Conservation (phyloP, 2,329 filamentous ascomycete species). For the Claviceps paspali region DNA sequence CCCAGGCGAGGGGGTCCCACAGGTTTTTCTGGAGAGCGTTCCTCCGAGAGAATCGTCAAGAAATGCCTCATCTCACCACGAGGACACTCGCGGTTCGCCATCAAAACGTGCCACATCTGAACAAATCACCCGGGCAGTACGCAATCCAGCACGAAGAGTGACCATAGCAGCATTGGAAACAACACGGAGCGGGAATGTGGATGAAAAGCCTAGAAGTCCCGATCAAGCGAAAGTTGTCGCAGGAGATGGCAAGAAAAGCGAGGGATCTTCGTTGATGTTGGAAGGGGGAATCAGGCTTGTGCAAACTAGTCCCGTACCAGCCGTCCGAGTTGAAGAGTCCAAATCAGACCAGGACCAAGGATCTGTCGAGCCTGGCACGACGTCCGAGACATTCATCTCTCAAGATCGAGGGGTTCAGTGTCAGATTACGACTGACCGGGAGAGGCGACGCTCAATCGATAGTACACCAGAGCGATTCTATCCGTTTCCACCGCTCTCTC, state of each 20-base stretch:
- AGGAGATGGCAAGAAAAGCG: not conserved
- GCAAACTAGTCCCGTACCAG: not conserved
- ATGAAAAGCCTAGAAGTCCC: not conserved
- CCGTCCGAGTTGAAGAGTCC: not conserved
- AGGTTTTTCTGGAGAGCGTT: constrained; percentile 6
- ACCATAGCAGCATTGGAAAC: not conserved
- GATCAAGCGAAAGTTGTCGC: not conserved
- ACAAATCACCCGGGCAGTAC: not conserved
- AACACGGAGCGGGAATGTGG: not conserved
- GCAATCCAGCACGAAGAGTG: not conserved
- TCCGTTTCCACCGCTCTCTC: constrained; percentile 3
- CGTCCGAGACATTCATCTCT: not conserved
- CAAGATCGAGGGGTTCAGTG: constrained; percentile 5
- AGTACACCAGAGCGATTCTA: constrained; percentile 13
- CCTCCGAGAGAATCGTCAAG: constrained; percentile 10
- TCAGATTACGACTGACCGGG: not conserved
- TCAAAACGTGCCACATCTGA: not conserved
- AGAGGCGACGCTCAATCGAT: constrained; percentile 6
- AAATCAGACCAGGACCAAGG: not conserved
- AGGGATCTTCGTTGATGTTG: not conserved
- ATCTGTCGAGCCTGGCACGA: not conserved
- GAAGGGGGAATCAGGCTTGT: constrained; percentile 3
- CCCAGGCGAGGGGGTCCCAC: not conserved
- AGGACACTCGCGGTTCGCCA: not conserved
- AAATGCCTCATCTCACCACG: constrained; percentile 1